phyloP scores from a whole-genome alignment of 2,329 filamentous ascomycete genomes.

The Mollisiaceae sp. region DNA sequence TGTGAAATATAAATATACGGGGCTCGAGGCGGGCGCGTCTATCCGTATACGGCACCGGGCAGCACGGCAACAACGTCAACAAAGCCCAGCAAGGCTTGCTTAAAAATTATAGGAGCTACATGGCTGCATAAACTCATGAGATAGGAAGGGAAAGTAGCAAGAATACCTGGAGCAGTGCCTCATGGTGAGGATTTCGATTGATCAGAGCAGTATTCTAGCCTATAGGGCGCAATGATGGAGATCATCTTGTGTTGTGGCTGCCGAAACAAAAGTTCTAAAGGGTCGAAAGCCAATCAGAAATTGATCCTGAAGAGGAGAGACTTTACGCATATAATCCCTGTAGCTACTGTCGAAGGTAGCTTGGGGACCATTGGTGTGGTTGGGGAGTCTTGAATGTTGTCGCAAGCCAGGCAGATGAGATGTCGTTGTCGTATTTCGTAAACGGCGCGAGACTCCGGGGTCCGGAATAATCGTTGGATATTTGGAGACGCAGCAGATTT shows the following conservation, averaged over 20 bases:
- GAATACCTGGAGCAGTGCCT: no score
- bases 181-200: no score
- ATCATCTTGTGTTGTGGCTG: no score
- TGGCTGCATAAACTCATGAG: background rate
- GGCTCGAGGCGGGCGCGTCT: background rate
- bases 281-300: no score
- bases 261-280: no score
- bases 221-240: no score
- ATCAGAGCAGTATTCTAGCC: no score
- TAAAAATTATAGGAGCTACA: background rate
- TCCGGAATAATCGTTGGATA: background rate
- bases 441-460: background rate
- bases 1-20: background rate
- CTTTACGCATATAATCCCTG: no score
- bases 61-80: background rate
- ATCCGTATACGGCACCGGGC: background rate
- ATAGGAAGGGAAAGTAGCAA: background rate
- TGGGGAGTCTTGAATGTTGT: background rate
- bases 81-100: background rate
- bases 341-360: no score
- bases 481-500: background rate
- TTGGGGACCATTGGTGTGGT: background rate
- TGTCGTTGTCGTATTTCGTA: background rate
- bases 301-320: no score
- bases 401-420: background rate